A percentile compares a stretch with the other conserved stretches of the same genome.
Evolutionary conservation across 2,329 filamentous ascomycete species (phyloP).

Genomic region (Botryosphaeria dothidea): DNA sequence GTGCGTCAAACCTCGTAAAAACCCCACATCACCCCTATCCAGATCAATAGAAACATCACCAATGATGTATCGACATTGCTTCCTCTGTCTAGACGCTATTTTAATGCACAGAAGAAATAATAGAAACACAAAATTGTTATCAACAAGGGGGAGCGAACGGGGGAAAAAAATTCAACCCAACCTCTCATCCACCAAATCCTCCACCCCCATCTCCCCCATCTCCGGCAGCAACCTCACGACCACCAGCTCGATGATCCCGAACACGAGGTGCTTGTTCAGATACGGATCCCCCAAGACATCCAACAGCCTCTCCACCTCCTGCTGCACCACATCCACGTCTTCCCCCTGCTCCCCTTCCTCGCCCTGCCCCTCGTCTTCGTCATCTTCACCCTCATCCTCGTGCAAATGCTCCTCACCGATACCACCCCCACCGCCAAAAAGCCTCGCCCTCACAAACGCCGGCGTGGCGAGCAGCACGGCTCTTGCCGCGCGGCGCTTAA

Average conservation of each 20-base stretch:
- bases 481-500: slow-evolving; percentile 68
- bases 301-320: slow-evolving; percentile 58
- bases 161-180: slow-evolving; percentile 44
- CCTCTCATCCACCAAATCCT: slow-evolving; percentile 73
- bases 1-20: too few species aligned
- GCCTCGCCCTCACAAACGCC: slow-evolving; percentile 37
- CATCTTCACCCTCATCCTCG: neutral
- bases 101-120: neutral
- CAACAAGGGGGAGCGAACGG: neutral
- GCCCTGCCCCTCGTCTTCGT: slow-evolving; percentile 18
- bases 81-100: too few species aligned
- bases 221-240: slow-evolving; percentile 85
- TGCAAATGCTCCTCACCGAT: neutral
- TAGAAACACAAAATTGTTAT: neutral
- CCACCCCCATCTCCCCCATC: slow-evolving; percentile 68
- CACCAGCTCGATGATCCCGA: slow-evolving; percentile 76
- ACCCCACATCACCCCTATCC: too few species aligned
- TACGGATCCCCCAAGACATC: slow-evolving; percentile 79
- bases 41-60: too few species aligned
- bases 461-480: slow-evolving; percentile 54
- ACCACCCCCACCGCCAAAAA: slow-evolving; percentile 27
- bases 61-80: too few species aligned
- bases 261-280: slow-evolving; percentile 90
- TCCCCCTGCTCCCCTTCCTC: slow-evolving; percentile 25
- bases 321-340: slow-evolving; percentile 15